phyloP scores from a whole-genome alignment of 2,329 filamentous ascomycete genomes.

The Lasiodiplodia sp. region DNA sequence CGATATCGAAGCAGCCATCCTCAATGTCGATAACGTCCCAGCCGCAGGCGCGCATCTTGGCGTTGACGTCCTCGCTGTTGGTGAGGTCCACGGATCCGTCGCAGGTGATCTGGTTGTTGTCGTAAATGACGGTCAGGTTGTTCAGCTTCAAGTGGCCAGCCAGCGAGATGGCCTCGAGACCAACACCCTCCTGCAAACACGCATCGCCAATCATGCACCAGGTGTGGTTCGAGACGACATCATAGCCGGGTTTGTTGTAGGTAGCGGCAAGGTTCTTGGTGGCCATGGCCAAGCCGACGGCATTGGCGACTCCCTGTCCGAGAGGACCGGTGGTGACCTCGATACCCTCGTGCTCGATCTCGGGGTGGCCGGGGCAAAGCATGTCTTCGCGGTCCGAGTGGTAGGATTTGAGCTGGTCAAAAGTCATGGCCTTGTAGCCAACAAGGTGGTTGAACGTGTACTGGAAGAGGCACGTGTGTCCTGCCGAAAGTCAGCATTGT shows the following conservation, averaged over 20 bases:
- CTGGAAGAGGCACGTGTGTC: constrained; percentile 63
- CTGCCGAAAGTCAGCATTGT: constrained; percentile 34
- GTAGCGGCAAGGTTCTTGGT: constrained; percentile 62
- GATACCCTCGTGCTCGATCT: constrained; percentile 65
- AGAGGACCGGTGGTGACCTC: constrained; percentile 68
- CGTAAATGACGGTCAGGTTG: constrained; percentile 66
- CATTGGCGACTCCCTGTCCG: constrained; percentile 67
- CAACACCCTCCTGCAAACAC: constrained; percentile 66
- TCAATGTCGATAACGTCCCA: constrained; percentile 64
- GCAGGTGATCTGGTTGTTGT: constrained; percentile 68
- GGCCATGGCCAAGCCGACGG: constrained; percentile 66
- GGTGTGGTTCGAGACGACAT: constrained; percentile 60
- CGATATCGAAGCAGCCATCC: constrained; percentile 62
- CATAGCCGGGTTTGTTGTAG: constrained; percentile 60
- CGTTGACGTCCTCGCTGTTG: constrained; percentile 65
- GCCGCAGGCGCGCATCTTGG: constrained; percentile 64
- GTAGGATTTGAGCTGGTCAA: constrained; percentile 65
- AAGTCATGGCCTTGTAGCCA: constrained; percentile 63
- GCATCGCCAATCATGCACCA: constrained; percentile 67
- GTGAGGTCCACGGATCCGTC: constrained; percentile 63
- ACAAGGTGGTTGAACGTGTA: constrained; percentile 62
- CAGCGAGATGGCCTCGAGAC: constrained; percentile 63
- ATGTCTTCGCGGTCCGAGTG: constrained; percentile 57
- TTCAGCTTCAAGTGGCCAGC: constrained; percentile 64
- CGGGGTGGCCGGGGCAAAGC: constrained; percentile 63